Evolutionary conservation across 192 early-diverging fungal genomes (phyloP), one percentile per base, ranked within the genome.

Genomic region (Coemansia sp.): DNA sequence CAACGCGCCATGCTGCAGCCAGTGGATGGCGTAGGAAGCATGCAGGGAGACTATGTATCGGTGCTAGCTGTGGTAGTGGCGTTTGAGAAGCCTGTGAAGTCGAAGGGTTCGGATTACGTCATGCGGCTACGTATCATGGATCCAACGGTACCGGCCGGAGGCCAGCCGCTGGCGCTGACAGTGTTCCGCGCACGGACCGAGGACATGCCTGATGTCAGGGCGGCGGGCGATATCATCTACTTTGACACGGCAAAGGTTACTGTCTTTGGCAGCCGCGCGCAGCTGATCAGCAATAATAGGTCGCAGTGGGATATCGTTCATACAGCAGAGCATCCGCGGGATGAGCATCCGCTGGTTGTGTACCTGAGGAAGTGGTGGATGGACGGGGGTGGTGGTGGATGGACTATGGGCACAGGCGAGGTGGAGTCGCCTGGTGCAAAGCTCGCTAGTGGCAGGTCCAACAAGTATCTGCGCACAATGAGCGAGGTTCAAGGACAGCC

Each of bases 331-430:
- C 33, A 34, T 3, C 33, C 3, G 33, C 34, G 13, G 34, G 8
- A 28, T 0, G 14, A 5, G n/a, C 33, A 61, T 44, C 64, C 59
- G 14, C 8, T 72, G 19, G 4, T 72, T 29, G 48, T 7, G 23
- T 62, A 62, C 33, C 23, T 72, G 59, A 8, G 54, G 2, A 13
- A 15, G 36, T 72, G 70, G 70, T 70, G 68, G 67, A 25, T 45
- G 4, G 22, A 44, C 30, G 17, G 23, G 44, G 13, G 14, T 13
- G 5, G 4, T 34, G 33, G 33, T 4, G 13, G 14, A 0, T 17
- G 38, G 10, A 11, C 13, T 17, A 4, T 41, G 13, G 38, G 38
- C 15, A 17, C 15, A 3, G 38, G 7, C 14, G 38, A 41, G 13
- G 38, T 1, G 38, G 14, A 17, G 38, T 41, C 38, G 38, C 38